Conservation (phyloP, 2,329 filamentous ascomycete species). For the Ceratocystis cacaofunesta region DNA sequence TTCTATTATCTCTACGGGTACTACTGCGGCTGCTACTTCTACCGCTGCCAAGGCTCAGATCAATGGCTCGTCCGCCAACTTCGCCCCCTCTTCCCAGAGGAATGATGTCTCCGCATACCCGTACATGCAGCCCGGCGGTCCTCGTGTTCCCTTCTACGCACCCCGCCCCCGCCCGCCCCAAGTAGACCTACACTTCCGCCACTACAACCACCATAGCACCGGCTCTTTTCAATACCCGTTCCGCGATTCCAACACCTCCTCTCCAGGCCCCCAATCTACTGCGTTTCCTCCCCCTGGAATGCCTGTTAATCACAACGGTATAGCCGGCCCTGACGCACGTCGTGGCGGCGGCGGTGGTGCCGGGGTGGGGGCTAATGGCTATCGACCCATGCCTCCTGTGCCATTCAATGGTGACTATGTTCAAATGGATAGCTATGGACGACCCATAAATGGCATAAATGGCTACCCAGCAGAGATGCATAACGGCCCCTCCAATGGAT, state of each 20-base stretch:
- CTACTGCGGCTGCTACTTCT: neutral
- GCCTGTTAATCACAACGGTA: slow-evolving; percentile 19
- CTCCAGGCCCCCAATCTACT: slow-evolving; percentile 36
- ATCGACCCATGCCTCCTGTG: slow-evolving; percentile 26
- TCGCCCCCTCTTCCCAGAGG: slow-evolving; percentile 2
- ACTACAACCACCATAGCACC: slow-evolving; percentile 32
- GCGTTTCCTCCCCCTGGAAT: slow-evolving; percentile 35
- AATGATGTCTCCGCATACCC: neutral
- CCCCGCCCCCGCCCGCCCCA: slow-evolving; percentile 10
- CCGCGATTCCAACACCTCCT: slow-evolving; percentile 41
- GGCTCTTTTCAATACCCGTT: slow-evolving; percentile 42
- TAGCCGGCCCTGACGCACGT: slow-evolving; percentile 25
- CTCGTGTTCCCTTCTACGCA: slow-evolving; percentile 7
- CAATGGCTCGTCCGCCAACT: slow-evolving; percentile 8
- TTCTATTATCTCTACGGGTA: neutral
- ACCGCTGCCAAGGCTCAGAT: neutral
- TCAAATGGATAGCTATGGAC: slow-evolving; percentile 27
- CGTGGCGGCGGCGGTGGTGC: slow-evolving; percentile 18
- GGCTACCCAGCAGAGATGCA: slow-evolving; percentile 17
- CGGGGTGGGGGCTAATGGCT: slow-evolving; percentile 21
- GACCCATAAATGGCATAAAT: slow-evolving; percentile 25
- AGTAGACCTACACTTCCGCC: slow-evolving; percentile 18
- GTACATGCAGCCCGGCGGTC: slow-evolving; percentile 3
- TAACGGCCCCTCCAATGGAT: slow-evolving; percentile 9
- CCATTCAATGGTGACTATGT: slow-evolving; percentile 26